These are phyloP conservation scores for Erodium trifolium DNA, from an alignment of 441 rosid species.

Conservation along the genomic window DNA sequence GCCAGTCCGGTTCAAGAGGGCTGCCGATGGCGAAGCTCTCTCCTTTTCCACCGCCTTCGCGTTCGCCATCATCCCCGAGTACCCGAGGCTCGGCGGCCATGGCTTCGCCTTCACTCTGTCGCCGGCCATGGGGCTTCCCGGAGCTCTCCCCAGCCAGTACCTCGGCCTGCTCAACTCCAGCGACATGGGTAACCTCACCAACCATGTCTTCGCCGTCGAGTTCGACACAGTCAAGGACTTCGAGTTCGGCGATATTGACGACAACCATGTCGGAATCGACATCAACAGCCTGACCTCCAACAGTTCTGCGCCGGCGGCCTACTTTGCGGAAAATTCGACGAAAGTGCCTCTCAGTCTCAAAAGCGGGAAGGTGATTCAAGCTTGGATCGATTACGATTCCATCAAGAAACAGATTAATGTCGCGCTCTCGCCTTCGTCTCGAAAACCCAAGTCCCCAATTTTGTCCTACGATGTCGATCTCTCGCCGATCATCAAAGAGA, in stretches of 20 bases:
- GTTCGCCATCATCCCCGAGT: conserved; percentile 58
- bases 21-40: conserved; percentile 27
- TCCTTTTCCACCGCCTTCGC: conserved; percentile 83
- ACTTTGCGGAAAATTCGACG: no score
- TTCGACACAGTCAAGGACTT: conserved; percentile 16
- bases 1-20: conserved; percentile 46
- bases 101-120: conserved; percentile 14
- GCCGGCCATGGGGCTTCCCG: conserved; percentile 29
- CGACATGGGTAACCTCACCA: conserved; percentile 38
- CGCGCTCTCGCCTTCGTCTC: conserved; percentile 49
- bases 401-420: conserved; percentile 38
- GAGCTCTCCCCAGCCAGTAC: conserved; percentile 61
- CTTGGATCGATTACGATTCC: conserved; percentile 83
- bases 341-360: no score
- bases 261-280: no score
- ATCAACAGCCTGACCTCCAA: conserved; percentile 36
- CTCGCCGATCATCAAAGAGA: conserved; percentile 36
- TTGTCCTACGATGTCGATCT: conserved; percentile 52
- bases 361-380: conserved; percentile 15
- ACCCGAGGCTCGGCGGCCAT: conserved; percentile 64
- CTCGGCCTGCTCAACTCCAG: conserved; percentile 58
- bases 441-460: conserved; percentile 49
- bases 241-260: no score
- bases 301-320: conserved; percentile 43
- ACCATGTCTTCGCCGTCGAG: conserved; percentile 68